phyloP scores from a whole-genome alignment of 805 yeast genomes.

The Saturnispora hagleri region DNA sequence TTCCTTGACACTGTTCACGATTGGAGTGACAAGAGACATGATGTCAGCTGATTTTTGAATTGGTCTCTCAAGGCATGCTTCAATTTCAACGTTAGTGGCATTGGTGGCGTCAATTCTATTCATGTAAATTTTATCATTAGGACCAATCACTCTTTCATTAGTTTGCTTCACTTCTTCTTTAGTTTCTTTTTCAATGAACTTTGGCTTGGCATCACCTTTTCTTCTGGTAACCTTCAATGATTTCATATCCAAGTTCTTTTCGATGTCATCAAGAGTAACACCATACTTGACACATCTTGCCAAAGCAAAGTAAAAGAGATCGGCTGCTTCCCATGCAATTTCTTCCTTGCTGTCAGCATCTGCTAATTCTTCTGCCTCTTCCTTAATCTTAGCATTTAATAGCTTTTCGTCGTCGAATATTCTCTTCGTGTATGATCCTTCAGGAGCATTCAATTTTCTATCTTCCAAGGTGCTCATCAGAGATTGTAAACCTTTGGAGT shows the following conservation, averaged over 20 bases:
- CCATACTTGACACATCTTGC: slow-evolving; percentile 57
- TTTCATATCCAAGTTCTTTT: slow-evolving; percentile 74
- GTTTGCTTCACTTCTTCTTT: slow-evolving; percentile 13
- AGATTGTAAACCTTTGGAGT: slow-evolving; percentile 52
- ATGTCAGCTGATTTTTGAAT: slow-evolving; percentile 89
- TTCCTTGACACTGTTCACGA: slow-evolving; percentile 63
- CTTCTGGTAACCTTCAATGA: slow-evolving; percentile 82
- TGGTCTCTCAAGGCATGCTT: slow-evolving; percentile 76
- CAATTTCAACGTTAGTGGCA: slow-evolving; percentile 37
- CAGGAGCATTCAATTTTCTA: slow-evolving; percentile 66
- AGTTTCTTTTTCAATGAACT: slow-evolving; percentile 37
- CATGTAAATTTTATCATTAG: slow-evolving; percentile 38
- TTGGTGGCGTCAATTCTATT: slow-evolving; percentile 37
- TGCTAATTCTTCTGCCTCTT: slow-evolving; percentile 92
- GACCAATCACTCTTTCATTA: slow-evolving; percentile 22
- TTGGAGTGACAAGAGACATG: slow-evolving; percentile 87
- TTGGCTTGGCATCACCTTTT: slow-evolving; percentile 91
- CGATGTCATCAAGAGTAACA: slow-evolving; percentile 73
- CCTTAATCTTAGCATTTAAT: slow-evolving; percentile 79
- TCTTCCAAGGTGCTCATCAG: slow-evolving; percentile 59
- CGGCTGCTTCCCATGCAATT: slow-evolving; percentile 97
- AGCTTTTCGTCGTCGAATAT: slow-evolving; percentile 70
- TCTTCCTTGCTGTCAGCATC: slow-evolving; percentile 64
- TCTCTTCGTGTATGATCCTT: slow-evolving; percentile 90
- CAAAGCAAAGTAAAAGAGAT: slow-evolving; percentile 53